Conservation (phyloP, 805 yeast species). For the Debaryomyces maramus region DNA sequence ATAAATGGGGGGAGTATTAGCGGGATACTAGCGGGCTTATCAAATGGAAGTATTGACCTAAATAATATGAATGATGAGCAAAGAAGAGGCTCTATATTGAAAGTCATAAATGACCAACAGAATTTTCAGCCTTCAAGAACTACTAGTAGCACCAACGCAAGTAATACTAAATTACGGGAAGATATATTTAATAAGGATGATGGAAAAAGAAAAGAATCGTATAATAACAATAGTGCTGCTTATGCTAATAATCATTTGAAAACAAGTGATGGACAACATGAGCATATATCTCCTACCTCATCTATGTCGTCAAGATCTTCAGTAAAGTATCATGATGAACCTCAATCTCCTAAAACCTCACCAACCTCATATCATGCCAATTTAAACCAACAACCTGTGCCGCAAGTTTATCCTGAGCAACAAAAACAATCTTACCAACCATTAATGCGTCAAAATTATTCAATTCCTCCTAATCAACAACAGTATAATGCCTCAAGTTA, state of each 20-base stretch:
- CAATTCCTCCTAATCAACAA: neutral
- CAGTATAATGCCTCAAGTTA: neutral
- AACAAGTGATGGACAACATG: slow-evolving; percentile 11
- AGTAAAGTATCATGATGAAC: slow-evolving; percentile 30
- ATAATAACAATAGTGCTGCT: slow-evolving; percentile 7
- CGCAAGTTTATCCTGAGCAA: slow-evolving; percentile 17
- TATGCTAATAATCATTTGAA: neutral
- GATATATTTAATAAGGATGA: slow-evolving; percentile 34
- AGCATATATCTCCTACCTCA: slow-evolving; percentile 35
- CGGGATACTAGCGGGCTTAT: slow-evolving; percentile 34
- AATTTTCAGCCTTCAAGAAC: slow-evolving; percentile 10
- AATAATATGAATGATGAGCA: slow-evolving; percentile 40
- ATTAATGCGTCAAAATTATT: slow-evolving; percentile 4
- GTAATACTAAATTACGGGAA: slow-evolving; percentile 31
- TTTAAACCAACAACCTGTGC: slow-evolving; percentile 9
- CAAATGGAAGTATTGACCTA: slow-evolving; percentile 39
- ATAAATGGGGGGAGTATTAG: slow-evolving; percentile 30
- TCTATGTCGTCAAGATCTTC: slow-evolving; percentile 36
- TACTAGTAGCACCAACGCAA: slow-evolving; percentile 7
- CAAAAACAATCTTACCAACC: slow-evolving; percentile 15
- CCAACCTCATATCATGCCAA: slow-evolving; percentile 19
- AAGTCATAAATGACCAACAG: slow-evolving; percentile 36
- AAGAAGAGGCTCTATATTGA: slow-evolving; percentile 40
- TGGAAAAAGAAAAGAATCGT: slow-evolving; percentile 5
- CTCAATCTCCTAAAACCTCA: slow-evolving; percentile 42